Percentiles rank a stretch among this genome's conserved stretches.
Conservation (phyloP, 495 filamentous ascomycete genomes). For the Aspergillus hancockii region DNA sequence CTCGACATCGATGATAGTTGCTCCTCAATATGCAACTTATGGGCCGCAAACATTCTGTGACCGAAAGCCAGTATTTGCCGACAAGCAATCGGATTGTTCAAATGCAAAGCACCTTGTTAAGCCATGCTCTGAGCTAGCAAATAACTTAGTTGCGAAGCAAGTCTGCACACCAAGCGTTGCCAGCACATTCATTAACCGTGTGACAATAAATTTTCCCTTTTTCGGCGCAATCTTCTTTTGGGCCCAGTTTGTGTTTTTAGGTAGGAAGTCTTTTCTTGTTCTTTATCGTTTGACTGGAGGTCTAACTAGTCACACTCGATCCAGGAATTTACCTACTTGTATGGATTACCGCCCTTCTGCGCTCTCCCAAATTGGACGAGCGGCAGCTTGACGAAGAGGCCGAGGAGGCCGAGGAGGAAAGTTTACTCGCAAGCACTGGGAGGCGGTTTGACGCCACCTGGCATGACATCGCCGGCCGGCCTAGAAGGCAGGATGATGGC, state of each 20-base stretch:
- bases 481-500: slow-evolving; percentile 20
- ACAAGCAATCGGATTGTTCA: slow-evolving; percentile 75
- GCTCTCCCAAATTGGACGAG: slow-evolving; percentile 73
- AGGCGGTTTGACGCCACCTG: slow-evolving; percentile 80
- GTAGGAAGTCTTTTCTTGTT: slow-evolving; percentile 31
- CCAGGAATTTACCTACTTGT: slow-evolving; percentile 74
- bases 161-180: slow-evolving; percentile 90
- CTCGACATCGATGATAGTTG: slow-evolving; percentile 83
- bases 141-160: slow-evolving; percentile 58
- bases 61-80: slow-evolving; percentile 53
- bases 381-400: slow-evolving; percentile 81
- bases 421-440: slow-evolving; percentile 77
- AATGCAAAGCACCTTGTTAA: slow-evolving; percentile 69
- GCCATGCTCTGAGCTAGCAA: slow-evolving; percentile 74
- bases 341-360: slow-evolving; percentile 72
- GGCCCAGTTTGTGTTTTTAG: slow-evolving; percentile 91
- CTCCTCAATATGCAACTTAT: slow-evolving; percentile 92
- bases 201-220: slow-evolving; percentile 94
- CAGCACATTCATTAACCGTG: slow-evolving; percentile 88
- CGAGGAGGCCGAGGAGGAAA: slow-evolving; percentile 94
- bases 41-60: slow-evolving; percentile 94
- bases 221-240: slow-evolving; percentile 94
- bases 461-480: slow-evolving; percentile 76
- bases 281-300: background rate
- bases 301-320: slow-evolving; percentile 19